Evolutionary conservation across 108 stramenopile species (phyloP).

Genomic region (Pseudonitzschia delicatissima): DNA sequence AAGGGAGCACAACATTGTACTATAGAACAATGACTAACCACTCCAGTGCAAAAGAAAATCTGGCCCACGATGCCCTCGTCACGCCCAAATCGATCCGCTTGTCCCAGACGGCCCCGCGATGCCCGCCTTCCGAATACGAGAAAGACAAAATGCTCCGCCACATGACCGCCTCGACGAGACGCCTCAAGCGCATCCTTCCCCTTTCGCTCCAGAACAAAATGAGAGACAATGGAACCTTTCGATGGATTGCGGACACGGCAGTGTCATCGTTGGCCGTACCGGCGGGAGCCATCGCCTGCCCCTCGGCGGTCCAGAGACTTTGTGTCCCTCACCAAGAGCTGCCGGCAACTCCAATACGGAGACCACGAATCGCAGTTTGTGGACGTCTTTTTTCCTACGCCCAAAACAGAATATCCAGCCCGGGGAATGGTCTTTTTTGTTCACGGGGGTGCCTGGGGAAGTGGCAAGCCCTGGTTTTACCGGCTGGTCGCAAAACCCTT

Average conservation of each 20-base stretch:
- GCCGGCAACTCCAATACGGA: conserved; percentile 43
- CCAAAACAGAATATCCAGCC: background rate
- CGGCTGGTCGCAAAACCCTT: conserved; percentile 63
- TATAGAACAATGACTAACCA: too few relatives aligned
- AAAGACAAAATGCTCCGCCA: conserved; percentile 8
- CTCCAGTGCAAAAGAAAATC: too few relatives aligned
- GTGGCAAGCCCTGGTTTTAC: conserved; percentile 77
- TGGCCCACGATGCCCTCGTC: conserved; percentile 29
- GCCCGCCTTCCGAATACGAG: conserved; percentile 34
- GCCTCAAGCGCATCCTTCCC: conserved; percentile 46
- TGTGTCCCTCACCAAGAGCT: conserved; percentile 19
- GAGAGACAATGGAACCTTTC: conserved; percentile 66
- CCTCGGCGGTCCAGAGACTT: conserved; percentile 16
- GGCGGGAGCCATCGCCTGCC: conserved; percentile 19
- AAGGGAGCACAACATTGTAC: too few relatives aligned
- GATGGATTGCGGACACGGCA: conserved; percentile 42
- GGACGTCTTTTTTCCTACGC: conserved; percentile 56
- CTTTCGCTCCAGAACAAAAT: conserved; percentile 48
- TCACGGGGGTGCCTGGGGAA: conserved; percentile 87
- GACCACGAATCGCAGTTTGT: conserved; percentile 44
- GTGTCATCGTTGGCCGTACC: conserved; percentile 43
- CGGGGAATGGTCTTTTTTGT: conserved; percentile 39
- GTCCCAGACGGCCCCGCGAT: conserved; percentile 58
- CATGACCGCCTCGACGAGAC: conserved; percentile 38
- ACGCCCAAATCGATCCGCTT: conserved; percentile 50